A percentile compares a stretch with the other conserved stretches of the same genome.
phyloP scores from a whole-genome alignment of 1,284 basidiomycete species.

The Hemileia vastatrix region DNA sequence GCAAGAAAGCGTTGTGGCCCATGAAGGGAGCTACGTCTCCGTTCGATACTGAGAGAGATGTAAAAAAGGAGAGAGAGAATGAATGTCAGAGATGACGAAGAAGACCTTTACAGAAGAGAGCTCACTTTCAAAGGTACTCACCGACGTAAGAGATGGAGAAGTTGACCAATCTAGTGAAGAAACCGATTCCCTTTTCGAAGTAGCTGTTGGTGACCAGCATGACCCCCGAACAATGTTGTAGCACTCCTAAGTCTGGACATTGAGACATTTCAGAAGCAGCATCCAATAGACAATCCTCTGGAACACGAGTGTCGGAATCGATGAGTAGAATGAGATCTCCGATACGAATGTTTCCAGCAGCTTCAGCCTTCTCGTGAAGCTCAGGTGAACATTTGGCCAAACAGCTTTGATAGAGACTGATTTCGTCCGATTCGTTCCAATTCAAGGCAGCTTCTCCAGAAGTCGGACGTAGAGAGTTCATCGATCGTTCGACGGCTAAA shows the following conservation, averaged over 20 bases:
- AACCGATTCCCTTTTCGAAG: constrained; percentile 74
- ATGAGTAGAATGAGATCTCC: constrained; percentile 35
- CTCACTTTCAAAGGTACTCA: constrained; percentile 63
- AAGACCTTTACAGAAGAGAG: constrained; percentile 24
- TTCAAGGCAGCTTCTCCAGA: constrained; percentile 29
- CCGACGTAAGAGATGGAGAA: constrained; percentile 49
- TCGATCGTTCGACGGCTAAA: constrained; percentile 62
- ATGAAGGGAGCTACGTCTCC: constrained; percentile 64
- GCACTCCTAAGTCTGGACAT: constrained; percentile 67
- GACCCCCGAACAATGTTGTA: constrained; percentile 69
- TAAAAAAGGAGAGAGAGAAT: constrained; percentile 14
- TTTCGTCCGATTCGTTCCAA: constrained; percentile 39
- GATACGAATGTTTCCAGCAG: constrained; percentile 32
- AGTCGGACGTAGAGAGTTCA: constrained; percentile 49
- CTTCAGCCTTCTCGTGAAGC: no score
- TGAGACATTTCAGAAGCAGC: constrained; percentile 68
- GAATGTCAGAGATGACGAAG: constrained; percentile 27
- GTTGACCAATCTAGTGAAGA: constrained; percentile 51
- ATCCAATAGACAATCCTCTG: constrained; percentile 73
- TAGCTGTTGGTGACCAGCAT: constrained; percentile 78
- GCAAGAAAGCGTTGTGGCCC: constrained; percentile 76
- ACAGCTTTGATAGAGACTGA: constrained; percentile 40
- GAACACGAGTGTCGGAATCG: constrained; percentile 75
- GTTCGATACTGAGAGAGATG: constrained; percentile 17
- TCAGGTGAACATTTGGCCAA: constrained; percentile 52